Conservation (phyloP, 192 early-diverging fungal species). For the Physocladia obscura region DNA sequence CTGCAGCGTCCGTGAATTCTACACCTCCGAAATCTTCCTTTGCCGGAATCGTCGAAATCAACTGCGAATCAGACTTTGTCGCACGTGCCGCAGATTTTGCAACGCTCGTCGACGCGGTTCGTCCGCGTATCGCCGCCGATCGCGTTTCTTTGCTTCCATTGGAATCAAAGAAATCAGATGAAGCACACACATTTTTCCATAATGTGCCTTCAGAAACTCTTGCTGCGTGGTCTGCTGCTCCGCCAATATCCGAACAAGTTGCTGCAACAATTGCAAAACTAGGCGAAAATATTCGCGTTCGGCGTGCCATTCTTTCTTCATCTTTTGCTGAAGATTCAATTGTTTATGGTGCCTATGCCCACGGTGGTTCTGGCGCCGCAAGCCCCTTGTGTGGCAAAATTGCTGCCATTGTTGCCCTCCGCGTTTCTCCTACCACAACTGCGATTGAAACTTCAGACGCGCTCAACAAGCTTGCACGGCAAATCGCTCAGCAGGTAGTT, state of each 20-base stretch:
- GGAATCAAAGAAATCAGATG: not conserved
- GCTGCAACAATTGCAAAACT: slow-evolving; percentile 68
- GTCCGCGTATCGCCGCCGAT: not conserved
- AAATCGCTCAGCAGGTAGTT: slow-evolving; percentile 85
- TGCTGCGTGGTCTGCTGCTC: not conserved
- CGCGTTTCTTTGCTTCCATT: not conserved
- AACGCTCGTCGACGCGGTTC: slow-evolving; percentile 39
- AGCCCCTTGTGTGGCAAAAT: slow-evolving; percentile 84
- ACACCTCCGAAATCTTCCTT: too few species aligned
- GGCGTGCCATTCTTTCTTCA: slow-evolving; percentile 57
- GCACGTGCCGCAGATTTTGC: slow-evolving; percentile 37
- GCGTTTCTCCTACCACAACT: not conserved
- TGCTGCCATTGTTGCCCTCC: slow-evolving; percentile 73
- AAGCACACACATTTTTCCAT: not conserved
- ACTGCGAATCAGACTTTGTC: slow-evolving; percentile 97
- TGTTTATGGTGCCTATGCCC: slow-evolving; percentile 64
- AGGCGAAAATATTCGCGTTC: slow-evolving; percentile 86
- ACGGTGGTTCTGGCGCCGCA: slow-evolving; percentile 37
- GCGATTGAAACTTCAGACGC: slow-evolving; percentile 2
- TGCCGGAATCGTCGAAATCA: slow-evolving; percentile 56
- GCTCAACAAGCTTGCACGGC: slow-evolving; percentile 62
- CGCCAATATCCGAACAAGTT: not conserved
- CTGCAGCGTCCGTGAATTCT: not conserved
- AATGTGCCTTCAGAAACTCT: not conserved
- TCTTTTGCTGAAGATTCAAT: not conserved